phyloP scores from a whole-genome alignment of 495 filamentous ascomycete genomes.

The Aspergillus biplanus region DNA sequence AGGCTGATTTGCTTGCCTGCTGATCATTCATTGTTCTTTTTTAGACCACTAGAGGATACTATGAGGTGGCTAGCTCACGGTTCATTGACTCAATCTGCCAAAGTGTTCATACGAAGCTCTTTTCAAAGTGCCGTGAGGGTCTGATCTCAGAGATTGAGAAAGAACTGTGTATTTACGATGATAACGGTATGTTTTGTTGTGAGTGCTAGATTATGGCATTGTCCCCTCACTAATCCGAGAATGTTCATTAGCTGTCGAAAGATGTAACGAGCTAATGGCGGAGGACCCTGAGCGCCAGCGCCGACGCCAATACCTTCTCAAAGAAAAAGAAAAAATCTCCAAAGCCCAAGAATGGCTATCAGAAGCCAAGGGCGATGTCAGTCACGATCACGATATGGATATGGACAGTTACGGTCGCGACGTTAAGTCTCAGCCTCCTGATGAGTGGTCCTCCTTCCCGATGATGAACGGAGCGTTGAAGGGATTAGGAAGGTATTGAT shows the following conservation, averaged over 20 bases:
- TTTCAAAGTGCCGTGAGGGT: conserved; percentile 43
- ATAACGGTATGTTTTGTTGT: conserved; percentile 37
- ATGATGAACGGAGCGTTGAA: not conserved
- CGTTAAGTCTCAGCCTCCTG: conserved; percentile 20
- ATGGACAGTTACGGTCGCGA: not conserved
- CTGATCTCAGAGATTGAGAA: conserved; percentile 39
- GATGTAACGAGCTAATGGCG: conserved; percentile 51
- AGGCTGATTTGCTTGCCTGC: not conserved
- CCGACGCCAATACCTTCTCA: conserved; percentile 40
- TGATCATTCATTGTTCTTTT: not conserved
- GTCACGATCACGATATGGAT: conserved; percentile 15
- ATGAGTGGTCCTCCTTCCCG: conserved; percentile 5
- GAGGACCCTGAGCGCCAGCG: conserved; percentile 51
- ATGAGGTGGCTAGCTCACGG: conserved; percentile 52
- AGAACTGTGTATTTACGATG: conserved; percentile 37
- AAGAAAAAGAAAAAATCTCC: conserved; percentile 47
- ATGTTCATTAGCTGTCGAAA: conserved; percentile 31
- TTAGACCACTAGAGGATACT: conserved; percentile 54
- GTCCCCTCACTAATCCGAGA: not conserved
- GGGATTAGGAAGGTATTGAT: not conserved
- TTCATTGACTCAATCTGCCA: conserved; percentile 55
- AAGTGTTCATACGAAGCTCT: conserved; percentile 50
- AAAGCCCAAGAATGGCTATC: conserved; percentile 50
- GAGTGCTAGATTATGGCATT: not conserved
- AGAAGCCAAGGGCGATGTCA: conserved; percentile 22